These are phyloP conservation scores for Plasmodium vivax DNA, from an alignment of 169 alveolate species.

Conservation along the genomic window DNA sequence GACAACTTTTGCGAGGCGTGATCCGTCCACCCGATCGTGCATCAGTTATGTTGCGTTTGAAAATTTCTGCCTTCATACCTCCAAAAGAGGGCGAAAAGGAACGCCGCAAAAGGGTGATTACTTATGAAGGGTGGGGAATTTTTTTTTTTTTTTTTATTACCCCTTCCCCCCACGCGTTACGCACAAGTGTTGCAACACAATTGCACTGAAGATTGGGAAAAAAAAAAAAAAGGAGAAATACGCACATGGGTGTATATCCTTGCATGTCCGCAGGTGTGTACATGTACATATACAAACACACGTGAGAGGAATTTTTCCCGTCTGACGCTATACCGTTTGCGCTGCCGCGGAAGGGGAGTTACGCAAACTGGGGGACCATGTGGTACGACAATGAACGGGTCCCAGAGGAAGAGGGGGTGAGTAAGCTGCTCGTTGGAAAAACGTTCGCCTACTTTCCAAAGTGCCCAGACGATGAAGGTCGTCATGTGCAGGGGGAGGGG, in stretches of 20 bases:
- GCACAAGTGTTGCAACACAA: not conserved
- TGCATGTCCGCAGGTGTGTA: not conserved
- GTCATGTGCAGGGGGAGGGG: not conserved
- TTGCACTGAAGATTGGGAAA: not conserved
- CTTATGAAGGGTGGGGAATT: not conserved
- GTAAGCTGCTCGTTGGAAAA: slow-evolving; percentile 49
- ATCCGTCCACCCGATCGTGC: not conserved
- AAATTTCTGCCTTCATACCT: not conserved
- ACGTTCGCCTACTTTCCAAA: slow-evolving; percentile 67
- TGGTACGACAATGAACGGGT: slow-evolving; percentile 69
- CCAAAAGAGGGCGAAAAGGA: not conserved
- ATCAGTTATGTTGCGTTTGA: not conserved
- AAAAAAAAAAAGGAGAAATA: not conserved
- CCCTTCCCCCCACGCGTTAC: not conserved
- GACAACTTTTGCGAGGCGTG: not conserved
- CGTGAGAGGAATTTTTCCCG: not conserved
- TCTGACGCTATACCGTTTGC: not conserved
- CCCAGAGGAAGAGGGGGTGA: slow-evolving; percentile 68
- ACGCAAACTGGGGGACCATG: slow-evolving; percentile 10
- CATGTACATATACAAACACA: not conserved
- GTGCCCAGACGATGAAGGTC: not conserved
- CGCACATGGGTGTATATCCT: not conserved
- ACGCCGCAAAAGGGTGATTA: not conserved
- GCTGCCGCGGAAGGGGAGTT: not conserved
- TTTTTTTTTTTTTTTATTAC: not conserved